Evolutionary conservation across 2,329 filamentous ascomycete genomes (phyloP).

Genomic region (Pseudophaeomoniella oleicola): DNA sequence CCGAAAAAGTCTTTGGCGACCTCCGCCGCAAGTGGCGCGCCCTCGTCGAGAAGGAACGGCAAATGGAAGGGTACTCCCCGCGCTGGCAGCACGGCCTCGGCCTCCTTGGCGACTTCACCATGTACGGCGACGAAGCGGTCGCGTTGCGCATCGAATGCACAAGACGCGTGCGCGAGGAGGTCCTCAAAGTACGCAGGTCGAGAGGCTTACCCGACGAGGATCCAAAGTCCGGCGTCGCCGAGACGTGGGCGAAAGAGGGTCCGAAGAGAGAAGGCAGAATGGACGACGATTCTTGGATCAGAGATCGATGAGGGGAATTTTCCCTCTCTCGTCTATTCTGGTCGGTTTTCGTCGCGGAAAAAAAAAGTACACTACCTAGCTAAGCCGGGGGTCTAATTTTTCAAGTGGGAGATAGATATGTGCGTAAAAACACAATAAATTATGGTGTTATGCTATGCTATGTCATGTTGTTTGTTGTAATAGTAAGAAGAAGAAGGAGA

Average conservation of each 20-base stretch:
- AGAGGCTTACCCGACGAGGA: constrained; percentile 70
- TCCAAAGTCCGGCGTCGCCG: constrained; percentile 57
- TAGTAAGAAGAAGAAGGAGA: no score
- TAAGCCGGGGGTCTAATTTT: no score
- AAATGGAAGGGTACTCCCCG: constrained; percentile 16
- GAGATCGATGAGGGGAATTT: constrained; percentile 36
- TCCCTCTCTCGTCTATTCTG: no score
- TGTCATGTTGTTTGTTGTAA: no score
- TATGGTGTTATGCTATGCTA: no score
- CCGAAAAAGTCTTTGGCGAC: constrained; percentile 62
- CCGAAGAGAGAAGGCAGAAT: constrained; percentile 39
- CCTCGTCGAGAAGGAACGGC: constrained; percentile 41
- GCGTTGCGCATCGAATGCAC: constrained; percentile 69
- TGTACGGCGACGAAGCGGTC: constrained; percentile 57
- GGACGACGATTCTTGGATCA: constrained; percentile 46
- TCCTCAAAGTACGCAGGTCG: constrained; percentile 59
- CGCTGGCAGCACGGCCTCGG: not conserved
- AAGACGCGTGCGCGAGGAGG: constrained; percentile 59
- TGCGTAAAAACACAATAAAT: no score
- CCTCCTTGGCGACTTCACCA: not conserved
- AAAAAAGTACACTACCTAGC: no score
- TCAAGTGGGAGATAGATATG: no score
- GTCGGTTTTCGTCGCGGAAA: no score
- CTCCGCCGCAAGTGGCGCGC: constrained; percentile 60
- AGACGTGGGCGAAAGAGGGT: constrained; percentile 59